Evolutionary conservation across 345 rosid species (phyloP), one percentile per base, ranked within the genome.

Genomic region (Gossypioides kirkii): DNA sequence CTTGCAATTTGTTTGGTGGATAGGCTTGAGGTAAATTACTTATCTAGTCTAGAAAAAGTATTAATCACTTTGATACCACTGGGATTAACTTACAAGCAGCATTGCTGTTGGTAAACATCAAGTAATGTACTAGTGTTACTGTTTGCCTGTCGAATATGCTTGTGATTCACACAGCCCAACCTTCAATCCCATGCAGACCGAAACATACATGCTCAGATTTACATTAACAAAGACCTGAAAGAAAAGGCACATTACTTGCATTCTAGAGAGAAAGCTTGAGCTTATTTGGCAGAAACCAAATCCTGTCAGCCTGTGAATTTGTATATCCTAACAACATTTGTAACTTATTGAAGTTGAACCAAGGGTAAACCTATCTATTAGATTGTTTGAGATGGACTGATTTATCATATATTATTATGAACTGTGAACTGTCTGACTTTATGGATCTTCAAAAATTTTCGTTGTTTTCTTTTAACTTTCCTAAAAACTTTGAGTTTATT

Each of bases 401-500:
- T 55, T 70, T 20, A 55, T 54, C 32, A 23, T 23, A 6, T 3
- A 14, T 13, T 23, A 14, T 16, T 1, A 46, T 14, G 13, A 67
- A 67, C 41, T 11, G 25, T 41, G 6, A 32, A 32, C 38, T 32
- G 6, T 32, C 28, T 23, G 45, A 46, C 70, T 12, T 13, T 43
- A 66, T 45, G 38, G 54, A 10, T 66, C 38, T 20, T 43, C 54
- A 46, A 13, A 23, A 8, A 6, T 46, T 46, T 66, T 32, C 16
- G 4, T 32, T 32, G 38, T 32, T 32, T 32, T 11, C 20, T 7
- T 28, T 11, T 61, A 38, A 38, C 9, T 6, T 43, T 32, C 36
- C 13, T 42, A 43, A 22, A 18, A 65, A 22, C 70, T 66, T 45
- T 20, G 69, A 66, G 70, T 65, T 65, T 45, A 23, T 62, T 45